A percentile compares a stretch with the other conserved stretches of the same genome.
Conservation (phyloP, 345 rosid genomes). For the Syzygium jambos region DNA sequence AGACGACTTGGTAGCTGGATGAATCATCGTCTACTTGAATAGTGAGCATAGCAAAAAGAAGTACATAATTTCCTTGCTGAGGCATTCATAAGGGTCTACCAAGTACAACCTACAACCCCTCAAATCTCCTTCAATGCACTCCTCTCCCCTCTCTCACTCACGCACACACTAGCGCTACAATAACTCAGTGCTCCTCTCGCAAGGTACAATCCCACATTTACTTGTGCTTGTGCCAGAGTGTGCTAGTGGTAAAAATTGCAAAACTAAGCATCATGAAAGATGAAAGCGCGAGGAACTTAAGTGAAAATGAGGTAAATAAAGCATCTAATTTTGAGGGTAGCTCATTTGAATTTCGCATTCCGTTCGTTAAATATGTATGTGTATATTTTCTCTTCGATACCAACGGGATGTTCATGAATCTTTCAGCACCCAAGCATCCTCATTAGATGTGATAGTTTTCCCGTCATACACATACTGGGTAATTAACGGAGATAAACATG, state of each 20-base stretch:
- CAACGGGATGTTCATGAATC: background rate
- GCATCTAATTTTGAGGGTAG: background rate
- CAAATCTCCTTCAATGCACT: background rate
- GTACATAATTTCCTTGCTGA: background rate
- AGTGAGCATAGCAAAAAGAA: background rate
- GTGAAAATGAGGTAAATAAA: background rate
- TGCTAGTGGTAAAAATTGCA: background rate
- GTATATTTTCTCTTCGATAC: background rate
- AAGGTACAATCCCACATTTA: background rate
- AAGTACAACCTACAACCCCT: background rate
- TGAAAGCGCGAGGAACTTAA: background rate
- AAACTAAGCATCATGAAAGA: background rate
- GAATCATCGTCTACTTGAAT: background rate
- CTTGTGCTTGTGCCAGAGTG: background rate
- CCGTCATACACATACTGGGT: background rate
- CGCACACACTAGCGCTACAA: background rate
- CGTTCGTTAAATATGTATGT: background rate
- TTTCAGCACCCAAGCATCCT: background rate
- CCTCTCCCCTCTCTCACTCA: background rate
- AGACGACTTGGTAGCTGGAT: background rate
- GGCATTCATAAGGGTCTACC: background rate
- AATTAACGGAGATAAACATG: background rate
- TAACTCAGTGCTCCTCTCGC: background rate
- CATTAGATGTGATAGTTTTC: accelerated
- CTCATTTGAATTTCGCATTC: background rate